phyloP scores from a whole-genome alignment of 768 basidiomycete species.

The Pleurotus salmoneostramineus region DNA sequence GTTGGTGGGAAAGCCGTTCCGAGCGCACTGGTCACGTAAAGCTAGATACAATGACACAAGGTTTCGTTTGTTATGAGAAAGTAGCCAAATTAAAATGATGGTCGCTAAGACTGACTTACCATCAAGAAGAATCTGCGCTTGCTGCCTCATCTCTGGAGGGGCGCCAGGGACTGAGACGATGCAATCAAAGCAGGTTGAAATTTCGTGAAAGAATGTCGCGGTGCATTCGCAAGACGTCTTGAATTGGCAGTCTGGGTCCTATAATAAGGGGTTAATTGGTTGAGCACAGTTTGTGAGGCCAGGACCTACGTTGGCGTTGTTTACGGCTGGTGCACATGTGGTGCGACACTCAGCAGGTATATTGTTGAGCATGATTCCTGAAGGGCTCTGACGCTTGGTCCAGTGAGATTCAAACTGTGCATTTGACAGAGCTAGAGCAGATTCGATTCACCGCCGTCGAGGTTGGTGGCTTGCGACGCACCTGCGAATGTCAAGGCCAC shows the following conservation, averaged over 20 bases:
- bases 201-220: background rate
- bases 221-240: background rate
- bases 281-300: background rate
- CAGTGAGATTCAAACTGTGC: no score
- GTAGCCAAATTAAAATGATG: no score
- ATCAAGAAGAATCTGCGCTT: background rate
- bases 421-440: no score
- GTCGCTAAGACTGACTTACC: background rate
- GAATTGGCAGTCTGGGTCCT: background rate
- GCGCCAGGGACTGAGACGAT: background rate
- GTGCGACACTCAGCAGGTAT: background rate
- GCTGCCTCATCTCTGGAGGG: background rate
- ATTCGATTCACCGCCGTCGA: no score
- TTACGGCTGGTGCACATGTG: background rate
- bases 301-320: background rate
- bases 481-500: no score
- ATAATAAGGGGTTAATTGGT: background rate
- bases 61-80: no score
- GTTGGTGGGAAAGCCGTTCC: no score
- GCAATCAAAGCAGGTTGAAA: background rate
- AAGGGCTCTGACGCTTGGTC: background rate
- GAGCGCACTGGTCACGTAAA: no score
- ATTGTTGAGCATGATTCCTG: background rate
- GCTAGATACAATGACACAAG: no score
- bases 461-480: no score